Evolutionary conservation across 768 basidiomycete genomes (phyloP), one percentile per base, ranked within the genome.

Genomic region (Trametes punicea): DNA sequence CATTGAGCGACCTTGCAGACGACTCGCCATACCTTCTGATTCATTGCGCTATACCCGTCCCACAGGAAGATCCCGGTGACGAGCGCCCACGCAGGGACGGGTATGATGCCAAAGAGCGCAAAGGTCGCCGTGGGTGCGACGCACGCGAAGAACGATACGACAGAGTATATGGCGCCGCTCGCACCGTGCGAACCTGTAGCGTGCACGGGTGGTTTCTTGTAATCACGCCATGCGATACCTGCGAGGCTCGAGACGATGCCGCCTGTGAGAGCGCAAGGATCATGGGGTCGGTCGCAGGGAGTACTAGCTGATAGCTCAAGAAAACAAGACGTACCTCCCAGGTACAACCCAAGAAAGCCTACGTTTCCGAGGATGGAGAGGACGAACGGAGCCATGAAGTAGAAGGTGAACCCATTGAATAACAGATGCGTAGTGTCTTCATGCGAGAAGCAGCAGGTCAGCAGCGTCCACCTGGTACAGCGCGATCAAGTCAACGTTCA

Each of bases 401-500:
- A 90, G 70, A 82, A 89, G 0, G 86, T 83, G 65, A 90, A 78
- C n/a, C 81, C 82, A 64, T 92, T 92, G 68, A 90, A 76, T n/a
- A 89, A 60, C 3, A 88, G 78, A 64, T 92, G 90, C 0, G 66
- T 59, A n/a, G 76, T 34, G 26, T 78, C 75, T 61, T 76, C 69
- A 63, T 92, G 89, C 4, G 88, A 89, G 74, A 93, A 93, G 56
- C 75, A 77, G 16, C 81, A 74, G 0, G 90, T 88, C 9, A 90
- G 60, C 23, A 84, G 72, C 0, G 88, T 90, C 88, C 88, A 92
- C 66, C 90, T 93, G 51, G 13, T n/a, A 2, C 0, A 6, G 20
- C 8, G 50, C 18, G 11, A 33, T n/a, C n/a, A 41, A 2, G 21
- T n/a, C 25, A 53, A 16, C 9, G 29, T 16, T 20, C 8, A 27